Conservation (phyloP, 352 stramenopile species). For the Globisporangium nunn region DNA sequence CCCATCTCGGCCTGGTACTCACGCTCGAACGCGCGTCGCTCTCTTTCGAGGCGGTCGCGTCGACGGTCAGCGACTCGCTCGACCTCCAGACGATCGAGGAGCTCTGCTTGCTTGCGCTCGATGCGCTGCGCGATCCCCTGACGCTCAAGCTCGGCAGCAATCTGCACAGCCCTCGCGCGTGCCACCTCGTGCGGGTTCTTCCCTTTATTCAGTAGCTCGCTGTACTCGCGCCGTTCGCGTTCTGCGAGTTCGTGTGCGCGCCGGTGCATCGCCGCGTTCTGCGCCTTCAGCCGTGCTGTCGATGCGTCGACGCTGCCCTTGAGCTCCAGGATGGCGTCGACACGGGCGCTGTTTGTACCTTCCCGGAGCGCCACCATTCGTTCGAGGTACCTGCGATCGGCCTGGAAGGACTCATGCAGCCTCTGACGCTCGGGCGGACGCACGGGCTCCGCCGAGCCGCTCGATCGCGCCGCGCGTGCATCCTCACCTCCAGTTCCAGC, state of each 20-base stretch:
- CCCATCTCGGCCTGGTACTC: constrained; percentile 78
- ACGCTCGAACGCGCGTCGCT: constrained; percentile 40
- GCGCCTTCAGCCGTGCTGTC: constrained; percentile 27
- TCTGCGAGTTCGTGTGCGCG: constrained; percentile 18
- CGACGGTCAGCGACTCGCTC: constrained; percentile 35
- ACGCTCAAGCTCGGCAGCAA: constrained; percentile 26
- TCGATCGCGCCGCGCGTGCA: background rate
- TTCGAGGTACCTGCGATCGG: constrained; percentile 39
- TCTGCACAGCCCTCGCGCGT: constrained; percentile 35
- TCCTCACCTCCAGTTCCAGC: background rate
- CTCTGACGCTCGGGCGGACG: constrained; percentile 28
- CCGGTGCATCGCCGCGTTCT: constrained; percentile 30
- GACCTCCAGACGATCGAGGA: constrained; percentile 45
- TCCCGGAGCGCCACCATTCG: constrained; percentile 30
- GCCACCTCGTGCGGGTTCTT: constrained; percentile 77
- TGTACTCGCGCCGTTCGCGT: constrained; percentile 32
- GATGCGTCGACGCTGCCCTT: constrained; percentile 53
- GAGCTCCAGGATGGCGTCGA: constrained; percentile 51
- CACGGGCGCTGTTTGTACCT: constrained; percentile 24
- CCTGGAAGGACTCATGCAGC: constrained; percentile 40
- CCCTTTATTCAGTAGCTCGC: constrained; percentile 52
- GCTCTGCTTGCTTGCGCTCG: constrained; percentile 37
- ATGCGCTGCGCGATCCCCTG: constrained; percentile 38
- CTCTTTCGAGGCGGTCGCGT: constrained; percentile 28
- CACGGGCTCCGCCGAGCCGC: background rate